phyloP scores from a whole-genome alignment of 202 grass and related monocot species.

The Musa balbisiana region DNA sequence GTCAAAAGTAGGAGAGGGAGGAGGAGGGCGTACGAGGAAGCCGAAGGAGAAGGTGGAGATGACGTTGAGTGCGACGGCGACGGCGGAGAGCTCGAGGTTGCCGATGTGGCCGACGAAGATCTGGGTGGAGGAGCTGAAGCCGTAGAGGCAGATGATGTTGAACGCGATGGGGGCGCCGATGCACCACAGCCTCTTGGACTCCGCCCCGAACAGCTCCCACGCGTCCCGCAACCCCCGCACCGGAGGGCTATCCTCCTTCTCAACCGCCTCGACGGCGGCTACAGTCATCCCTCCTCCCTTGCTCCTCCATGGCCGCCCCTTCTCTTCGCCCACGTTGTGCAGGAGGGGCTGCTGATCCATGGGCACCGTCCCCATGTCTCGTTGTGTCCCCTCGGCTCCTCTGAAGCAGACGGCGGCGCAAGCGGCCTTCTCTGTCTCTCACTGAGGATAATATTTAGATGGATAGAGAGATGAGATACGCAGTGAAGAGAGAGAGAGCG shows the following conservation, averaged over 20 bases:
- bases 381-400: too few relatives aligned
- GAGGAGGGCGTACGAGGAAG: slow-evolving; percentile 41
- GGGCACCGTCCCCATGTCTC: too few relatives aligned
- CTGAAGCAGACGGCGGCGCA: too few relatives aligned
- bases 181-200: slow-evolving; percentile 50
- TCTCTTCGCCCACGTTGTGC: too few relatives aligned
- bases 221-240: slow-evolving; percentile 30
- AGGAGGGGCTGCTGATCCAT: too few relatives aligned
- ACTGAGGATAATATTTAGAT: too few relatives aligned
- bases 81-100: slow-evolving; percentile 75
- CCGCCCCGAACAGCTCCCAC: slow-evolving; percentile 35
- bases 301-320: too few relatives aligned
- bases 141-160: slow-evolving; percentile 70
- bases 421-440: too few relatives aligned
- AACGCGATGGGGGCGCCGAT: slow-evolving; percentile 77
- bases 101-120: slow-evolving; percentile 76
- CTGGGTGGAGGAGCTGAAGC: slow-evolving; percentile 67
- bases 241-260: slow-evolving; percentile 22
- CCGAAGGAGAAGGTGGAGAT: slow-evolving; percentile 88
- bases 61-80: slow-evolving; percentile 58
- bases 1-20: neutral
- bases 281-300: too few relatives aligned
- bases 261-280: neutral
- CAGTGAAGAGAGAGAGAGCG: too few relatives aligned
- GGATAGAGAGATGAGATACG: too few relatives aligned